Percentiles rank a stretch among this genome's conserved stretches.
phyloP scores from a whole-genome alignment of 2,329 filamentous ascomycete genomes.

The Pseudogymnoascus sp. region DNA sequence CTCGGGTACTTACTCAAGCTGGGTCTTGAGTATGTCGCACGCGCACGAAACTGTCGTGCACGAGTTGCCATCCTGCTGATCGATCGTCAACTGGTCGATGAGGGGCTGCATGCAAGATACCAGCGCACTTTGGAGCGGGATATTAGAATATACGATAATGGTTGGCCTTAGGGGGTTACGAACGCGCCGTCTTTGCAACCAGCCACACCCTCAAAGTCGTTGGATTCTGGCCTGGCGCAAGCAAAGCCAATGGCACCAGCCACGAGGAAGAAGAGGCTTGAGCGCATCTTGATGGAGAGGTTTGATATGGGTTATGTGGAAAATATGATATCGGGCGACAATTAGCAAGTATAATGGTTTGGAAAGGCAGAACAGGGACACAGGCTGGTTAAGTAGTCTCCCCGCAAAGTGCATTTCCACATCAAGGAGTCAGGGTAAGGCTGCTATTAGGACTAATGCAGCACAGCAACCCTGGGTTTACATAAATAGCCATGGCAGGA shows the following conservation, averaged over 20 bases:
- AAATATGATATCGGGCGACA: not conserved
- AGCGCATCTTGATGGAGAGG: not conserved
- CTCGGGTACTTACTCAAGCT: not conserved
- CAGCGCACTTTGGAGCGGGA: not conserved
- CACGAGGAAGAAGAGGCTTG: not conserved
- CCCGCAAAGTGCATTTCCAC: not conserved
- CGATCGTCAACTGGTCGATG: too few relatives aligned
- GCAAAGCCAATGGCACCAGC: not conserved
- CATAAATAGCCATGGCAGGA: not conserved
- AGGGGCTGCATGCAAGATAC: not conserved
- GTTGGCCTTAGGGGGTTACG: not conserved
- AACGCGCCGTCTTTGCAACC: not conserved
- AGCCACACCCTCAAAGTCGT: not conserved
- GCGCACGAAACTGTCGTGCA: not conserved
- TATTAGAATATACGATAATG: not conserved
- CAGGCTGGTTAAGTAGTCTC: not conserved
- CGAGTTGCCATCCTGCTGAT: not conserved
- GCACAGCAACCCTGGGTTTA: not conserved
- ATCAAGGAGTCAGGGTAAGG: not conserved
- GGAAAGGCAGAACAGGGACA: not conserved
- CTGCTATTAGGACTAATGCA: not conserved
- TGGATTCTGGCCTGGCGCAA: not conserved
- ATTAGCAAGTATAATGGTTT: not conserved
- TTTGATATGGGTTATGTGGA: not conserved
- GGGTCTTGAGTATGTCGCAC: not conserved